Evolutionary conservation across 2,329 filamentous ascomycete genomes (phyloP).

Genomic region (Immersiporthe knoxdaviesiana): DNA sequence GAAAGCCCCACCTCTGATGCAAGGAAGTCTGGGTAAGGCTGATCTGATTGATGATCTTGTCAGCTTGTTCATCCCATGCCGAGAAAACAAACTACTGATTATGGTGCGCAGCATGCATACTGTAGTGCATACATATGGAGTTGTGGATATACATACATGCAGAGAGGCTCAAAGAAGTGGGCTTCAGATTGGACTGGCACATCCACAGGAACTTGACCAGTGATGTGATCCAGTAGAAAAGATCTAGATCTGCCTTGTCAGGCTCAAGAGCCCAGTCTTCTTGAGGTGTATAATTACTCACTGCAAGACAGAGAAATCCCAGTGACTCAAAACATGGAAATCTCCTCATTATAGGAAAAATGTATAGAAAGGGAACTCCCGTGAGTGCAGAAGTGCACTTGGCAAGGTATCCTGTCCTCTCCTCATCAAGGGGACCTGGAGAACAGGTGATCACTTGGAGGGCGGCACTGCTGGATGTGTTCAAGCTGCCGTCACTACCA

Average conservation of each 20-base stretch:
- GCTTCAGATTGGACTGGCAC: no score
- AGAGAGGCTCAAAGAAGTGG: no score
- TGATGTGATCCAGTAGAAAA: no score
- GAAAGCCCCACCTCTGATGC: background rate
- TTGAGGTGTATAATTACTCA: no score
- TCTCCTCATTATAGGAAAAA: no score
- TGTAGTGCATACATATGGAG: no score
- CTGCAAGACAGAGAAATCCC: no score
- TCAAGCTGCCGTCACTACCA: background rate
- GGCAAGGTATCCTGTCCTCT: background rate
- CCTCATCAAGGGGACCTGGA: background rate
- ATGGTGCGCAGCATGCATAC: background rate
- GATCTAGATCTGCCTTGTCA: no score
- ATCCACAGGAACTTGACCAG: no score
- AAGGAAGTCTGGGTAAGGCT: conserved; percentile 10
- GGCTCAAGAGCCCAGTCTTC: no score
- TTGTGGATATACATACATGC: background rate
- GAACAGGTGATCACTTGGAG: background rate
- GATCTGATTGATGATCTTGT: background rate
- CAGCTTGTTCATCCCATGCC: background rate
- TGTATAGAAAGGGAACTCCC: background rate
- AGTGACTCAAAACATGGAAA: no score
- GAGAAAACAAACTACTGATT: background rate
- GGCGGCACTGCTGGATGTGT: background rate
- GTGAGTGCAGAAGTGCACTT: background rate